Evolutionary conservation across 129 eudicot species (phyloP), one percentile per base, ranked within the genome.

Genomic region (Gnaphalium uliginosum): DNA sequence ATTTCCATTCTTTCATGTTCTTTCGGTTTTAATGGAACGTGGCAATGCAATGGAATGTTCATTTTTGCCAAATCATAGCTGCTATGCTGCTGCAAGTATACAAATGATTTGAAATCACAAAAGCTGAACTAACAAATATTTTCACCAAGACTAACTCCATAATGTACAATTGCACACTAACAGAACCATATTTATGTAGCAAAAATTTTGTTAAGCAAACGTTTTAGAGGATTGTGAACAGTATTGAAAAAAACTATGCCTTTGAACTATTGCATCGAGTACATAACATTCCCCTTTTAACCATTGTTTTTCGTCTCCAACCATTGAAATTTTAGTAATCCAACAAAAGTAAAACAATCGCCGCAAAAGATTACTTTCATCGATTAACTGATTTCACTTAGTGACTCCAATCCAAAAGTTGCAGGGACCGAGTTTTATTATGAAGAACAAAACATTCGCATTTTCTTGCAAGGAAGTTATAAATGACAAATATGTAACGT

Each of bases 1-100:
- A 35, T 73, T 72, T 35, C 33, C 37, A 33, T 69, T 59, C 48
- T 48, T 50, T 58, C 67, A n/a, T 74, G 19, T 22, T 25, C 32
- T 58, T n/a, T 61, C 69, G 6, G n/a, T 73, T 19, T 74, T 43
- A 27, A 41, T 66, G 56, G 81, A 67, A 58, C 23, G 4, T 22
- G 18, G 3, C 22, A 15, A 27, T 37, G 56, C 39, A 23, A 35
- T 58, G 43, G 7, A 9, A 26, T 15, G 22, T 59, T 73, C 10
- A 18, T 54, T 54, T 53, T 53, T 53, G 23, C 22, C 23, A n/a
- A 18, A 53, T 53, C 13, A 53, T 53, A 18, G 5, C 9, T 19
- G 59, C 17, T 59, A 17, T 17, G 5, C 9, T 19, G 59, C 17
- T 59, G 29, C 29, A 59, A 7, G 6, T 23, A 22, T 8, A 59